phyloP scores from a whole-genome alignment of 352 stramenopile species.

The Globisporangium iwayamae region DNA sequence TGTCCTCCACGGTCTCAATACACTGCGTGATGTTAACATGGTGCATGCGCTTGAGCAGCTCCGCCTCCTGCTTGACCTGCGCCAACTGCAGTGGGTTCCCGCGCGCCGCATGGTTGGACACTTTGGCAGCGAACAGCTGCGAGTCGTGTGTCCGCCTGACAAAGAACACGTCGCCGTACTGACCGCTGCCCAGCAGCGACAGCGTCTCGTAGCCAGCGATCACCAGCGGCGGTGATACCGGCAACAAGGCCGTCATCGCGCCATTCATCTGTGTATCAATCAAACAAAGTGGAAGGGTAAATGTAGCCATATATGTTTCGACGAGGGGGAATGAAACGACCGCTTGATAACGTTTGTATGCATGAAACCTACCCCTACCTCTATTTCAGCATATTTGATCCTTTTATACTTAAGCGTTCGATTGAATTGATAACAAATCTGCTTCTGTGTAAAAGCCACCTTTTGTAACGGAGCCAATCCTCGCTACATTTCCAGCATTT shows the following conservation, averaged over 20 bases:
- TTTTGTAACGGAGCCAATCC: neutral
- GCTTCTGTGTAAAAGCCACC: neutral
- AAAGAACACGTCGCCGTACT: slow-evolving; percentile 54
- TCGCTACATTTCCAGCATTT: neutral
- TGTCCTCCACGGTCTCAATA: slow-evolving; percentile 35
- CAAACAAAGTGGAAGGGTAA: neutral
- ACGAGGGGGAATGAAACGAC: slow-evolving; percentile 3
- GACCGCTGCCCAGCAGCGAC: slow-evolving; percentile 44
- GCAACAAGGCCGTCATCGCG: neutral
- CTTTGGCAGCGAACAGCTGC: slow-evolving; percentile 54
- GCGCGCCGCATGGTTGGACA: slow-evolving; percentile 21
- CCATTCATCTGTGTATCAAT: neutral
- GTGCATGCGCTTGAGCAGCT: slow-evolving; percentile 38
- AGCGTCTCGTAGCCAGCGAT: slow-evolving; percentile 47
- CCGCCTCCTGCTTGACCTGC: slow-evolving; percentile 35
- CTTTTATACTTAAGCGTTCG: neutral
- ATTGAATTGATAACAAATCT: neutral
- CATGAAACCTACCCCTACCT: neutral
- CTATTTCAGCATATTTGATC: too few relatives aligned
- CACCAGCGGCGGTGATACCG: neutral
- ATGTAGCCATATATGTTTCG: slow-evolving; percentile 15
- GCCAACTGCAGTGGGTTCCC: slow-evolving; percentile 9
- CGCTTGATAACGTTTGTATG: neutral
- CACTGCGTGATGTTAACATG: slow-evolving; percentile 71
- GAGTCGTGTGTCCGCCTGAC: slow-evolving; percentile 32